Evolutionary conservation across 345 rosid genomes (phyloP).

Genomic region (Eucalyptus cladocalyx): DNA sequence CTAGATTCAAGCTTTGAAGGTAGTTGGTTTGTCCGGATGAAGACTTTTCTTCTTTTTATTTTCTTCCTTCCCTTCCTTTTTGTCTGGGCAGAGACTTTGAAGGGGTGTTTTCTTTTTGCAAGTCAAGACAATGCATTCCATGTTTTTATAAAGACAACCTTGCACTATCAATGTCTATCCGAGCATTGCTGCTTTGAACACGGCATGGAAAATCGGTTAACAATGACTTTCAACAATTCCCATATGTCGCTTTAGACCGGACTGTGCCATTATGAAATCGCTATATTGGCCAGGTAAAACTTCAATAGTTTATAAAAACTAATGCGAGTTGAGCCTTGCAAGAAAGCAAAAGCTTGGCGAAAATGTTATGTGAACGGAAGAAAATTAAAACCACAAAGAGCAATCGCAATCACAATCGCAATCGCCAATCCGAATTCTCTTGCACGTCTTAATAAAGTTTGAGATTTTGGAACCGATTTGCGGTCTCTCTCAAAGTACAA

Average conservation of each 20-base stretch:
- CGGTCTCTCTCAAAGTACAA: not conserved
- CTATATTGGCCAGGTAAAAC: not conserved
- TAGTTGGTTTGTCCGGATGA: not conserved
- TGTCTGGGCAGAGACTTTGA: not conserved
- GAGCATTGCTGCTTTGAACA: not conserved
- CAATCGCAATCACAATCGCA: not conserved
- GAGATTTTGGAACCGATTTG: not conserved
- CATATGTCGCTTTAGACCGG: not conserved
- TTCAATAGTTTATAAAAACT: not conserved
- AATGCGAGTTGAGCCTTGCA: not conserved
- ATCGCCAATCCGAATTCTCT: not conserved
- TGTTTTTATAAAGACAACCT: not conserved
- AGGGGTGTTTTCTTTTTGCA: not conserved
- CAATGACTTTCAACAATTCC: not conserved
- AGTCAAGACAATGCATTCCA: not conserved
- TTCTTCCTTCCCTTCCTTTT: not conserved
- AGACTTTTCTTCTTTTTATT: not conserved
- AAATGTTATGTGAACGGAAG: not conserved
- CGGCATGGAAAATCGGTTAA: not conserved
- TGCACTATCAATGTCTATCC: not conserved
- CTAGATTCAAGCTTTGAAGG: not conserved
- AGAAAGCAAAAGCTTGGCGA: not conserved
- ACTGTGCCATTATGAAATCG: not conserved
- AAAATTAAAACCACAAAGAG: not conserved
- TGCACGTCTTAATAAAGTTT: not conserved